Evolutionary conservation across 2,329 filamentous ascomycete genomes (phyloP), one percentile per base, ranked within the genome.

Genomic region (Stachybotrys chlorohalonatus): DNA sequence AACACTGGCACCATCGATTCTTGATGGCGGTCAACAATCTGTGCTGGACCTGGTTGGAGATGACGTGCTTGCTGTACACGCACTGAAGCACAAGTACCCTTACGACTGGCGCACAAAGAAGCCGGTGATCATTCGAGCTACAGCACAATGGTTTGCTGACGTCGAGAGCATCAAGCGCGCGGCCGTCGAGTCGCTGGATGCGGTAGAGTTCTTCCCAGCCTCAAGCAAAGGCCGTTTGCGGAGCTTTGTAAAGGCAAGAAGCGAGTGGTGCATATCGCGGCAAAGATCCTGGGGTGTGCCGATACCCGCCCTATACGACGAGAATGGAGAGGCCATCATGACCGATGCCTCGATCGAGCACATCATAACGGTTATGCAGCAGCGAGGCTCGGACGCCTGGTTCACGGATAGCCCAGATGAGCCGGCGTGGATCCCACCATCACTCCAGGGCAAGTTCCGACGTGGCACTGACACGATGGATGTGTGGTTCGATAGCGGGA

Each of bases 401-500:
- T 99, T 94, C 85, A 89, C 88, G 0, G 93, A 97, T 66, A 75
- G 81, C 13, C 74, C 79, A 1, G 81, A 92, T 57, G 91, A 97
- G 53, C 73, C 79, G 30, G 82, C 81, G 1, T 99, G 93, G 93
- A 77, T 95, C 36, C 83, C 85, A 2, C 70, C 81, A 6, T 79
- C 81, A 9, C 74, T 96, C 1, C 73, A 77, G 13, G 75, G 76
- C 8, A 66, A 73, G 6, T 94, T 87, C 66, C 76, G 81, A 51
- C 86, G 94, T 58, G 93, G 93, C 13, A 89, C 78, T 48, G 94
- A 99, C 65, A 99, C 94, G 0, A 99, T 99, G 94, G 94, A 99
- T 69, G 94, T 99, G 9, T 99, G 94, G 94, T 99, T 99, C 63
- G 94, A 99, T 69, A 97, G 94, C 60, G 94, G 94, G 6, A 96